phyloP scores from a whole-genome alignment of 495 filamentous ascomycete genomes.

The Saxophila tyrrhenica region DNA sequence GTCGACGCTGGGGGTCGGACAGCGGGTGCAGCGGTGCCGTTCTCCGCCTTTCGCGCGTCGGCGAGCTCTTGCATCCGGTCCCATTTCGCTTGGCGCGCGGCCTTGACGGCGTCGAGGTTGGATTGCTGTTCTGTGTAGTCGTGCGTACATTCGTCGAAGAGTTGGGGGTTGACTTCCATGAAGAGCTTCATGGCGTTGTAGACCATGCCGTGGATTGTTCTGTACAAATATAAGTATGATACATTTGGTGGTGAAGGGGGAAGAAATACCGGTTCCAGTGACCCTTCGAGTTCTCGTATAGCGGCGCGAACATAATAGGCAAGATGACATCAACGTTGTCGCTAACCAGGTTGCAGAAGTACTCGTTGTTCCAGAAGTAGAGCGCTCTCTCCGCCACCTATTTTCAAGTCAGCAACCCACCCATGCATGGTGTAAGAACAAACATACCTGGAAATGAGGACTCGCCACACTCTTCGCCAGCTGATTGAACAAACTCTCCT shows the following conservation, averaged over 20 bases:
- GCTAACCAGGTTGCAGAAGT: conserved; percentile 98
- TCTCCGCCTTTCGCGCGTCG: conserved; percentile 44
- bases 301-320: conserved; percentile 97
- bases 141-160: conserved; percentile 97
- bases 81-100: conserved; percentile 71
- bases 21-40: conserved; percentile 21
- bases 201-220: conserved; percentile 99
- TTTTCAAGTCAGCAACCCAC: not conserved
- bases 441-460: conserved; percentile 82
- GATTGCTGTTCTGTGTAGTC: conserved; percentile 97
- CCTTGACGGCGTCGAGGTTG: conserved; percentile 65
- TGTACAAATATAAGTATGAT: conserved; percentile 27
- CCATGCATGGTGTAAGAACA: not conserved
- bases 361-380: conserved; percentile 99
- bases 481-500: conserved; percentile 93
- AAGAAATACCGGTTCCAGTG: conserved; percentile 88
- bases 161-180: conserved; percentile 98
- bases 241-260: not conserved
- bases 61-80: conserved; percentile 72
- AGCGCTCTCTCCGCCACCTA: conserved; percentile 89
- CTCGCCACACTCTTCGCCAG: conserved; percentile 96
- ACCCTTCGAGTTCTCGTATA: conserved; percentile 98
- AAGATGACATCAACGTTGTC: conserved; percentile 98
- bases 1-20: conserved; percentile 18
- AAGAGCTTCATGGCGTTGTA: conserved; percentile 99